A percentile compares a stretch with the other conserved stretches of the same genome.
Evolutionary conservation across 176 grass and related monocot species (phyloP).

Genomic region (Avena eriantha): DNA sequence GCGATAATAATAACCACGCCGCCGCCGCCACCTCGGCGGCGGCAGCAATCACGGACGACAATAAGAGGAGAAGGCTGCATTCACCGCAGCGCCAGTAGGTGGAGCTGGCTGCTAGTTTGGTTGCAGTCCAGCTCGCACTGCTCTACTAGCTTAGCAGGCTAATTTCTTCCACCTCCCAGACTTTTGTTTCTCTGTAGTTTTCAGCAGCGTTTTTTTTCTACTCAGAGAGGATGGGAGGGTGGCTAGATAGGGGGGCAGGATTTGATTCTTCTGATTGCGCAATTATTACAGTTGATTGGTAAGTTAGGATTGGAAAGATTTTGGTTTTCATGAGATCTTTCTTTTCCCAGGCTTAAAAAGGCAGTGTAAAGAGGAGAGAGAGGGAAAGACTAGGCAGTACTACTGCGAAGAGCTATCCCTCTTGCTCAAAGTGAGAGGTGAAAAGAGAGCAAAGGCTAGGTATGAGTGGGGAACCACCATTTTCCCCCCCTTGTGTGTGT

Average conservation of each 20-base stretch:
- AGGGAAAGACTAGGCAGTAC: slow-evolving; percentile 33
- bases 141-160: neutral
- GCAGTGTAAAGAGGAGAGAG: slow-evolving; percentile 48
- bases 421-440: slow-evolving; percentile 48
- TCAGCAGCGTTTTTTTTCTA: slow-evolving; percentile 16
- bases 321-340: slow-evolving; percentile 69
- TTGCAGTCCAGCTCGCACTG: slow-evolving; percentile 38
- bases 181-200: slow-evolving; percentile 36
- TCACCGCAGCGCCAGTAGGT: slow-evolving; percentile 55
- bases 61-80: slow-evolving; percentile 69
- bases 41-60: slow-evolving; percentile 41
- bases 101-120: slow-evolving; percentile 25
- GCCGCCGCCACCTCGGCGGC: slow-evolving; percentile 39
- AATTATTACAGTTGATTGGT: slow-evolving; percentile 47
- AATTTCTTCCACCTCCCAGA: slow-evolving; percentile 34
- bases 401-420: slow-evolving; percentile 37
- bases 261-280: slow-evolving; percentile 54
- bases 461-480: slow-evolving; percentile 13
- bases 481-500: slow-evolving; percentile 22
- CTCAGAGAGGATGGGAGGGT: neutral
- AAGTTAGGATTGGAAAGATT: slow-evolving; percentile 65
- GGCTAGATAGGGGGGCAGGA: slow-evolving; percentile 34
- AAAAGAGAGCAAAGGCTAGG: slow-evolving; percentile 20
- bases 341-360: slow-evolving; percentile 39
- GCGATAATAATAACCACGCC: slow-evolving; percentile 46